Percentiles rank a stretch among this genome's conserved stretches.
phyloP scores from a whole-genome alignment of 345 rosid species.

The Boechera divaricarpa region DNA sequence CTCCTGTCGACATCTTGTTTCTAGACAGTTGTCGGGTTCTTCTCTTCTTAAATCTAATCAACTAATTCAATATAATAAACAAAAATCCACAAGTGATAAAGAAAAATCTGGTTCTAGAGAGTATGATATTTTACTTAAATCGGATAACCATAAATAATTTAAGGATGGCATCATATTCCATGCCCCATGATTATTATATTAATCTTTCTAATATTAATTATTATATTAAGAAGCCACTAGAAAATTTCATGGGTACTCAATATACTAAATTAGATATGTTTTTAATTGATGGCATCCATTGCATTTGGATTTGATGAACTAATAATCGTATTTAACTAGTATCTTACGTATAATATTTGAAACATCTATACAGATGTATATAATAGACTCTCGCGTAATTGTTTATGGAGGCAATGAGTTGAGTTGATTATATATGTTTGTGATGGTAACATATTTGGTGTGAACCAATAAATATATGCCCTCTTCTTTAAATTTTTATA shows the following conservation, averaged over 20 bases:
- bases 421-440: background rate
- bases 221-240: conserved; percentile 30
- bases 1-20: conserved; percentile 18
- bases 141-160: conserved; percentile 13
- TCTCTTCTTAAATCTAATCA: background rate
- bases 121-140: conserved; percentile 1
- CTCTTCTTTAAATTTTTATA: background rate
- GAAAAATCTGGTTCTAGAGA: background rate
- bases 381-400: background rate
- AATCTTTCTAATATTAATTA: conserved; percentile 23
- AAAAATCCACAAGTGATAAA: background rate
- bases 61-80: background rate
- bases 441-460: conserved; percentile 30
- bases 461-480: conserved; percentile 10
- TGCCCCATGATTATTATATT: conserved; percentile 22
- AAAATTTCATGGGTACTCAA: conserved; percentile 16
- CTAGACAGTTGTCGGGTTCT: conserved; percentile 31
- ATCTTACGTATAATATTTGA: conserved; percentile 22
- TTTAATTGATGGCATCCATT: conserved; percentile 8
- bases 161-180: conserved; percentile 39
- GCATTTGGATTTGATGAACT: conserved; percentile 23
- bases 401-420: background rate
- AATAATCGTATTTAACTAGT: background rate
- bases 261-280: conserved; percentile 8
- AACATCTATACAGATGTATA: background rate